phyloP scores from a whole-genome alignment of 2,329 filamentous ascomycete species.

The Monosporascus sp. region DNA sequence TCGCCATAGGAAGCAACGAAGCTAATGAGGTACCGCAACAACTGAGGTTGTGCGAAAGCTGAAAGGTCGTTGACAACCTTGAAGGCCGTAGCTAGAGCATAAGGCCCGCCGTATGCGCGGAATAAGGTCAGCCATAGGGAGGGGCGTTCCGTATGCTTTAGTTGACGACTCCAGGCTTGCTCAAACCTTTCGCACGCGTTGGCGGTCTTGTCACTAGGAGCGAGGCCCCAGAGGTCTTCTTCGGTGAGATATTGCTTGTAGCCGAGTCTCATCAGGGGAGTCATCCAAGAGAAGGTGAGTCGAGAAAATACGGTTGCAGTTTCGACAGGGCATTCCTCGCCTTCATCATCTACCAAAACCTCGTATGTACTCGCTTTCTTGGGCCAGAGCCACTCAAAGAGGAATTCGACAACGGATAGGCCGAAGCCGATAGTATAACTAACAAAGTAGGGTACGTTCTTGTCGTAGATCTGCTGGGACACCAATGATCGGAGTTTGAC shows the following conservation, averaged over 20 bases:
- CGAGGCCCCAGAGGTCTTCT: constrained; percentile 90
- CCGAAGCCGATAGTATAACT: constrained; percentile 68
- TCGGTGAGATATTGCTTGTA: constrained; percentile 90
- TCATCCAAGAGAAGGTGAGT: constrained; percentile 98
- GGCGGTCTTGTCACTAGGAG: constrained; percentile 72
- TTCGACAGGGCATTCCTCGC: constrained; percentile 65
- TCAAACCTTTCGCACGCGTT: constrained; percentile 66
- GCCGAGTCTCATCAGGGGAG: constrained; percentile 90
- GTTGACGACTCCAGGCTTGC: constrained; percentile 69
- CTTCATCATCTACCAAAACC: constrained; percentile 49
- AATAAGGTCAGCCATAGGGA: constrained; percentile 85
- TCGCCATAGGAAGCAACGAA: constrained; percentile 74
- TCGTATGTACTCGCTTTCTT: constrained; percentile 62
- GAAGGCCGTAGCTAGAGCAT: constrained; percentile 74
- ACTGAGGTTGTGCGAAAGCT: constrained; percentile 85
- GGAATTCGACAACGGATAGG: constrained; percentile 64
- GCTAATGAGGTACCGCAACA: constrained; percentile 75
- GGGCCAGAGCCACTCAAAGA: constrained; percentile 81
- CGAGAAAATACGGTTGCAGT: constrained; percentile 92
- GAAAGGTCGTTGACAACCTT: constrained; percentile 84
- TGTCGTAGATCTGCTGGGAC: constrained; percentile 65
- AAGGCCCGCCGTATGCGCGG: constrained; percentile 78
- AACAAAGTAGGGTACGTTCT: constrained; percentile 68
- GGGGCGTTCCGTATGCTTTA: constrained; percentile 62
- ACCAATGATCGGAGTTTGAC: constrained; percentile 85